A percentile compares a stretch with the other conserved stretches of the same genome.
Conservation (phyloP, 2,329 filamentous ascomycete genomes). For the Cercospora beticola region DNA sequence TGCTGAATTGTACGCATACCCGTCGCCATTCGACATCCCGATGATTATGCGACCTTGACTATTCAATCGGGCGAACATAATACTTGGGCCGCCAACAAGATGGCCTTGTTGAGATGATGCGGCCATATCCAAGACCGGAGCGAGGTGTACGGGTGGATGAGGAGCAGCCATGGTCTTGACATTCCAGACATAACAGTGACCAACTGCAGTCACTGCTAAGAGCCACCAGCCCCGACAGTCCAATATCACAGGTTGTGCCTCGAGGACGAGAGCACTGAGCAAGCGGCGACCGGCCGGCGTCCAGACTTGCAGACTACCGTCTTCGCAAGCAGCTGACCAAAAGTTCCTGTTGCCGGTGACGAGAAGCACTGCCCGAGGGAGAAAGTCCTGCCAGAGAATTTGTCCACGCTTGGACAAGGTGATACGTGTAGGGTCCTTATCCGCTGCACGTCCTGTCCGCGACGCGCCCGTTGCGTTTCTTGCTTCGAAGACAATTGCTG, state of each 20-base stretch:
- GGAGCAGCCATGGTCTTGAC: conserved; percentile 72
- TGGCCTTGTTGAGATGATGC: conserved; percentile 75
- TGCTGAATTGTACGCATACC: conserved; percentile 79
- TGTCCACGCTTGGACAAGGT: conserved; percentile 77
- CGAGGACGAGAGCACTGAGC: conserved; percentile 79
- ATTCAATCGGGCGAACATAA: conserved; percentile 90
- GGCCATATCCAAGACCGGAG: conserved; percentile 83
- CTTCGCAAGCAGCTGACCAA: conserved; percentile 91
- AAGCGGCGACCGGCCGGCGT: conserved; percentile 85
- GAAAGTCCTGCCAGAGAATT: conserved; percentile 87
- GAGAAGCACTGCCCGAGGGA: conserved; percentile 82
- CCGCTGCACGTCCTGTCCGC: conserved; percentile 58
- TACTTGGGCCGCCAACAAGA: conserved; percentile 73
- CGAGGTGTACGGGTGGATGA: conserved; percentile 86
- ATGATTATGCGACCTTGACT: conserved; percentile 81
- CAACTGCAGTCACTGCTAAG: conserved; percentile 82
- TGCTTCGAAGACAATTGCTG: conserved; percentile 74
- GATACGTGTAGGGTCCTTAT: conserved; percentile 80
- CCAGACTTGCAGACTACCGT: conserved; percentile 87
- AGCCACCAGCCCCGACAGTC: conserved; percentile 89
- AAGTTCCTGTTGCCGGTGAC: conserved; percentile 87
- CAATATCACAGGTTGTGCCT: conserved; percentile 90
- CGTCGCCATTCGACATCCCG: conserved; percentile 92
- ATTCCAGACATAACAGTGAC: conserved; percentile 92
- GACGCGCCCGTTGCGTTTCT: conserved; percentile 70